Base-by-base conservation (phyloP, 768 basidiomycete species). In the Tephrocybe sp. region DNA sequence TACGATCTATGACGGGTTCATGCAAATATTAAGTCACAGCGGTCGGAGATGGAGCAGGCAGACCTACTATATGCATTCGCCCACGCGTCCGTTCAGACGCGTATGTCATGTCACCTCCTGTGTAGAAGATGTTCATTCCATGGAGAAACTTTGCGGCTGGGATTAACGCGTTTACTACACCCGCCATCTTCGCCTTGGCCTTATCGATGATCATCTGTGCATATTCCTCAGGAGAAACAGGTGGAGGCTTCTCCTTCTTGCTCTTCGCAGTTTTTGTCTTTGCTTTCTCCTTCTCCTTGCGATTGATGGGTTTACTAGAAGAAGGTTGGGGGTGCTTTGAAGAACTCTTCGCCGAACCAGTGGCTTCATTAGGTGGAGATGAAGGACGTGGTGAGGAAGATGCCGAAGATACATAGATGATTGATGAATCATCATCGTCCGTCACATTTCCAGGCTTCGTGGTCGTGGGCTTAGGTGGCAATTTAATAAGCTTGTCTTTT, bases 1-100 rank as follows among this genome's bases (percentile, higher is more conserved):
- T 35, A 83, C 70, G 32, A 92, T 79, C 89, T 91, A n/a, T n/a
- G n/a, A n/a, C n/a, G n/a, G n/a, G 54, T 21, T 27, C 24, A 38
- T 38, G 9, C 18, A 43, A 41, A 24, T 19, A 13, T 9, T 37
- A 47, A 15, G 42, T 31, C 42, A 43, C 30, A 36, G 21, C 25
- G 44, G 24, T 36, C 21, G 16, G 28, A 46, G 34, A 42, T 39
- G 51, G 35, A 42, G n/a, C 25, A 25, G n/a, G 13, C 22, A 27
- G n/a, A 70, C 83, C 58, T 68, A 87, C 86, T 30, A 81, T 63
- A 12, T 80, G 72, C 83, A 88, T 86, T 52, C 78, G 73, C 13
- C 70, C 71, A 37, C 75, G 75, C 3, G 84, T 87, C 37, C 60
- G 60, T 30, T 70, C 66, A 21, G 76, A 70, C 2, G 84, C 83